Evolutionary conservation across 768 basidiomycete genomes (phyloP), one percentile per base, ranked within the genome.

Genomic region (Boletus tylopilopsis): DNA sequence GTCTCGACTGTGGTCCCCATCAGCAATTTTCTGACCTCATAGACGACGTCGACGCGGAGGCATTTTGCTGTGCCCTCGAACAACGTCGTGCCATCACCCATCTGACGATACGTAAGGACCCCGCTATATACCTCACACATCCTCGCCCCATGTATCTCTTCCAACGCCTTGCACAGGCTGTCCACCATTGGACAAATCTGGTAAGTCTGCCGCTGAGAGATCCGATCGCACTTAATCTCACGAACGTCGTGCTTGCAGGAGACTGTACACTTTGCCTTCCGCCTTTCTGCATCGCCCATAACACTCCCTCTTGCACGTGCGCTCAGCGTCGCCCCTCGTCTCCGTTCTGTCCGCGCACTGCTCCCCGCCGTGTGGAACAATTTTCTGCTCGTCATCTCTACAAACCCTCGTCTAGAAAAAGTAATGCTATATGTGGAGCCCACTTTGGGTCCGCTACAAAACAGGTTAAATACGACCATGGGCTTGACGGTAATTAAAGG

Each of bases 361-460:
- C 68, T 83, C 6, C 84, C 84, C 2, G 72, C 76, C 5, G 68
- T 82, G 0, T 85, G 83, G 84, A 81, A 78, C 63, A 68, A 73
- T 37, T 57, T 76, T 13, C 72, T 84, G 48, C 73, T 80, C 49
- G 56, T 73, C 36, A 69, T 84, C 33, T 70, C 77, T 34, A 45
- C 59, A 7, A 84, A 84, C 63, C 73, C 76, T 0, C 47, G 65
- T 2, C 70, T 84, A 42, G 69, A 77, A 54, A 71, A 74, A 37
- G 74, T 84, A 57, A 64, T 74, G 68, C 61, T 64, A 22, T 64
- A 62, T 38, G 44, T 54, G 15, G 62, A 71, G 45, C 48, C 61
- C 37, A 57, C 50, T 30, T 19, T 38, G 13, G 55, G 60, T 30
- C 42, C 56, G 34, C 45, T 29, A 5, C 52, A 21, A 29, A 33